Conservation (phyloP, 495 filamentous ascomycete species). For the Hyaloscypha hepaticicola region DNA sequence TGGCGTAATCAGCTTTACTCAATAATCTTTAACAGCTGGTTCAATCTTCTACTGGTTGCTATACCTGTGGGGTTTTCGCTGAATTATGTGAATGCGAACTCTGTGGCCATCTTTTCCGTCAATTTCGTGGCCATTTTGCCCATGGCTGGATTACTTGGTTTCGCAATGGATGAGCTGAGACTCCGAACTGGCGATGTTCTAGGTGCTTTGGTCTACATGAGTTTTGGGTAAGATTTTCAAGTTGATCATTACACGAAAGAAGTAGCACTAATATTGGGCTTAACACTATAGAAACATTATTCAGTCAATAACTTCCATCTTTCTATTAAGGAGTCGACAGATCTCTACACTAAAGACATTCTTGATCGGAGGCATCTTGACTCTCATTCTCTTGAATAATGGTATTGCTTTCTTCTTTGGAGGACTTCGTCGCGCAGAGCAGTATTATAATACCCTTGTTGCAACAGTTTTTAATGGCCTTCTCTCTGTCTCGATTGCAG, state of each 20-base stretch:
- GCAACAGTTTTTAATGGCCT: conserved; percentile 83
- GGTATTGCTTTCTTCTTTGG: background rate
- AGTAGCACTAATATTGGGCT: too few species aligned
- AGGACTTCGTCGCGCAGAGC: conserved; percentile 43
- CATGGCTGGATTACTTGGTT: conserved; percentile 78
- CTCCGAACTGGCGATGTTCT: conserved; percentile 78
- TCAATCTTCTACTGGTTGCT: conserved; percentile 73
- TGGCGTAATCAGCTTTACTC: conserved; percentile 64
- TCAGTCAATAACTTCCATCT: conserved; percentile 83
- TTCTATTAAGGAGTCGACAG: conserved; percentile 67
- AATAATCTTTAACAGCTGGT: conserved; percentile 72
- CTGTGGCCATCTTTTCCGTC: conserved; percentile 62
- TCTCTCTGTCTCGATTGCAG: conserved; percentile 71
- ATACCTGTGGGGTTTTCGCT: conserved; percentile 73
- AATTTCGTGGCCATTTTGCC: conserved; percentile 88
- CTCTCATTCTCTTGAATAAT: background rate
- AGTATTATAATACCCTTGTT: conserved; percentile 86
- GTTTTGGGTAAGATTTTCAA: conserved; percentile 65
- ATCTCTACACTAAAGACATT: conserved; percentile 88
- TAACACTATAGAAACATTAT: conserved; percentile 76
- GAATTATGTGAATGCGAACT: conserved; percentile 52
- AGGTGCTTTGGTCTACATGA: conserved; percentile 79
- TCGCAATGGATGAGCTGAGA: conserved; percentile 84
- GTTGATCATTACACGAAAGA: too few species aligned
- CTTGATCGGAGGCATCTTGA: conserved; percentile 65